phyloP scores from a whole-genome alignment of 305 asterid genomes.

The Fraxinus albicans region DNA sequence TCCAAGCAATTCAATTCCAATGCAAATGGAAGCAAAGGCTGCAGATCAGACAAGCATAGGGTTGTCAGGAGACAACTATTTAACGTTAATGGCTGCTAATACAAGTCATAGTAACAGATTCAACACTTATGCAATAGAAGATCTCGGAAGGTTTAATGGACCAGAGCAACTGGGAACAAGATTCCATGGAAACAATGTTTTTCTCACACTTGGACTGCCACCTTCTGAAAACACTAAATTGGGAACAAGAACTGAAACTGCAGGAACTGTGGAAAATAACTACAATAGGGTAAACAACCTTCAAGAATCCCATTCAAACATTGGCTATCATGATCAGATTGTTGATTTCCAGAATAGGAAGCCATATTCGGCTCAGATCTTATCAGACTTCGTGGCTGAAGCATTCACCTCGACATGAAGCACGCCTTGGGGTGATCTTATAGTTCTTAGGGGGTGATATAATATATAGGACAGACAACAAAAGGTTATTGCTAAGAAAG shows the following conservation, averaged over 20 bases:
- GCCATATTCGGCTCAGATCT: constrained; percentile 45
- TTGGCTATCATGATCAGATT: constrained; percentile 37
- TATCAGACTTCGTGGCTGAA: constrained; percentile 63
- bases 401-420: neutral
- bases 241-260: constrained; percentile 33
- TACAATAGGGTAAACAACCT: constrained; percentile 27
- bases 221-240: constrained; percentile 45
- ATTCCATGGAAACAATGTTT: constrained; percentile 49
- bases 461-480: neutral
- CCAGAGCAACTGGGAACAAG: constrained; percentile 40
- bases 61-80: constrained; percentile 5
- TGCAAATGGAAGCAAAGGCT: constrained; percentile 31
- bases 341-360: constrained; percentile 58
- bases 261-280: constrained; percentile 25
- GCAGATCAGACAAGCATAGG: constrained; percentile 22
- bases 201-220: constrained; percentile 61
- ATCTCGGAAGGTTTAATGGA: constrained; percentile 38
- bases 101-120: constrained; percentile 17
- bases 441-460: neutral
- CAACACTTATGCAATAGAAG: constrained; percentile 36
- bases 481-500: neutral
- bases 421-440: neutral
- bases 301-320: constrained; percentile 34
- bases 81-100: constrained; percentile 27
- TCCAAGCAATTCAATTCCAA: constrained; percentile 38